Evolutionary conservation across 768 basidiomycete genomes (phyloP).

Genomic region (Collybia sp.): DNA sequence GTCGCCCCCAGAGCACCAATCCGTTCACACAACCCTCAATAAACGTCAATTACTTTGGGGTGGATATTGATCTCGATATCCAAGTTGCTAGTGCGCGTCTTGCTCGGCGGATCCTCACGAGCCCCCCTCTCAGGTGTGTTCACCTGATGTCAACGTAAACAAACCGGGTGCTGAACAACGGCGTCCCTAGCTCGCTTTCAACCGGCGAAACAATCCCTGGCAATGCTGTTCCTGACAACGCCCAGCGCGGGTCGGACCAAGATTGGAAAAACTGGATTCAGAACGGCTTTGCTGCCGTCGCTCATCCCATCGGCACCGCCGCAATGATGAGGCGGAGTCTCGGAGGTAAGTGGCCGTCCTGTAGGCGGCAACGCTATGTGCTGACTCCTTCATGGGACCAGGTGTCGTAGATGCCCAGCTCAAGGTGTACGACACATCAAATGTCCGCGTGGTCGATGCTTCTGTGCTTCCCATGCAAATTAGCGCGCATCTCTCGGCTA

Average conservation of each 20-base stretch:
- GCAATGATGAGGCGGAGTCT: slow-evolving; percentile 34
- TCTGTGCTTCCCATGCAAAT: too few species aligned
- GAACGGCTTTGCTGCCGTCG: slow-evolving; percentile 1
- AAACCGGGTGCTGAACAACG: neutral
- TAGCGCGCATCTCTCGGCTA: too few species aligned
- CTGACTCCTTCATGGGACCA: too few species aligned
- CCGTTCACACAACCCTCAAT: slow-evolving; percentile 44
- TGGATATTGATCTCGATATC: slow-evolving; percentile 42
- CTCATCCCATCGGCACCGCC: slow-evolving; percentile 20
- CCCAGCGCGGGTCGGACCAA: slow-evolving; percentile 36
- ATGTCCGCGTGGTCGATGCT: too few species aligned
- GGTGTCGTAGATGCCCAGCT: too few species aligned
- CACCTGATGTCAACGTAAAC: neutral
- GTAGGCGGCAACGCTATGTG: too few species aligned
- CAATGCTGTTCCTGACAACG: slow-evolving; percentile 34
- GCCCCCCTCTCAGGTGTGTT: slow-evolving; percentile 36
- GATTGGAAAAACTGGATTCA: slow-evolving; percentile 44
- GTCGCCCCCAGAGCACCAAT: slow-evolving; percentile 32
- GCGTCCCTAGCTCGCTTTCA: slow-evolving; percentile 23
- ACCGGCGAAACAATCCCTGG: slow-evolving; percentile 42
- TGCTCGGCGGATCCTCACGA: slow-evolving; percentile 34
- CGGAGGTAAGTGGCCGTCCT: slow-evolving; percentile 19
- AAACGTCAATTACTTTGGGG: slow-evolving; percentile 46
- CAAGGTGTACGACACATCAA: too few species aligned
- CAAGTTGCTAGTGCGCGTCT: slow-evolving; percentile 45